Conservation (phyloP, 106 monocot species). For the Cymbidium sinense region DNA sequence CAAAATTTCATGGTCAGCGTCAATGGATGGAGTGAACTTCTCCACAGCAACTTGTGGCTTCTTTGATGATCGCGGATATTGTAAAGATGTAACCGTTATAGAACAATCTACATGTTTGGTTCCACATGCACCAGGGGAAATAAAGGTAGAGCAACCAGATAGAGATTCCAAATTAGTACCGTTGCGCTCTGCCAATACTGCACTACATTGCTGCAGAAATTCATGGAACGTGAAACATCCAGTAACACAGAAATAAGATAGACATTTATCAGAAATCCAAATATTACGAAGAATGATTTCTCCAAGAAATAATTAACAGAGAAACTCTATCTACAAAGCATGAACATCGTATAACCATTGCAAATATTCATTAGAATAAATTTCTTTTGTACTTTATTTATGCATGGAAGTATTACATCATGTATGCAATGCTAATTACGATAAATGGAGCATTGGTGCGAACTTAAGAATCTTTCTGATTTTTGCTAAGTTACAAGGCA, state of each 20-base stretch:
- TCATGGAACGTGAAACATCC: background rate
- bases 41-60: conserved; percentile 11
- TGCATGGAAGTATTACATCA: background rate
- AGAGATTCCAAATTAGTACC: conserved; percentile 11
- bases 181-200: background rate
- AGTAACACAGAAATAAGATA: background rate
- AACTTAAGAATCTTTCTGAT: too few relatives aligned
- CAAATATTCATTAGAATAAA: background rate
- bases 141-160: conserved; percentile 10
- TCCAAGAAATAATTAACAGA: background rate
- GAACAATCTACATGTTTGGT: conserved; percentile 13
- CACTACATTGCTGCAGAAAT: conserved; percentile 3
- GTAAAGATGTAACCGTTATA: conserved; percentile 8
- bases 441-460: background rate
- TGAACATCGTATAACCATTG: background rate
- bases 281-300: background rate
- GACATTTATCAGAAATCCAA: background rate
- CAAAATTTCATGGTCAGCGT: conserved; percentile 30
- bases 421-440: background rate
- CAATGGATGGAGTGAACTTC: conserved; percentile 28
- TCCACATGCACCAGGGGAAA: conserved; percentile 18
- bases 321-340: background rate
- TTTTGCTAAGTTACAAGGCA: background rate
- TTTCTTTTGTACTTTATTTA: background rate
- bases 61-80: conserved; percentile 15